Evolutionary conservation across 208 protist species (phyloP).

Genomic region (Acanthamoeba lenticulata): DNA sequence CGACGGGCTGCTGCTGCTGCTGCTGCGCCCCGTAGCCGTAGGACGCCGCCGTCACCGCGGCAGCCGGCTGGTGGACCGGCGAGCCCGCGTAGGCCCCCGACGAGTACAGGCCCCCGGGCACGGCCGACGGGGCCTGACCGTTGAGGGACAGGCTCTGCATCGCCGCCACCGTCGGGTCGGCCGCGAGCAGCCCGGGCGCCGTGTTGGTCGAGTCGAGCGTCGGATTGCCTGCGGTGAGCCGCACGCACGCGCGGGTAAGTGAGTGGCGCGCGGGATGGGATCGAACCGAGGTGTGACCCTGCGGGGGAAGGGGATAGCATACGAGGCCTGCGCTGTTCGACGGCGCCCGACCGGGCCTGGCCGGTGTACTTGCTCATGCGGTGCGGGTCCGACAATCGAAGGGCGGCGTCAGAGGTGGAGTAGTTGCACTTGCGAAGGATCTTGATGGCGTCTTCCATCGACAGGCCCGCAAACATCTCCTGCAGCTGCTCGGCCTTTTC

Average conservation of each 20-base stretch:
- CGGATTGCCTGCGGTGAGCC: background rate
- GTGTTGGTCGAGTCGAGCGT: background rate
- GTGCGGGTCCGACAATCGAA: background rate
- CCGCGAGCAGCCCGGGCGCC: background rate
- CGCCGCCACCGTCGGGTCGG: background rate
- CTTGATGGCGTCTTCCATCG: background rate
- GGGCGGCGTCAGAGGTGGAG: constrained; percentile 9
- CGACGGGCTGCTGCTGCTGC: background rate
- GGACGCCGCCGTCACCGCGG: no score
- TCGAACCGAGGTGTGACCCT: no score
- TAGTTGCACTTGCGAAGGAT: background rate
- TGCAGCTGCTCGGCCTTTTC: constrained; percentile 22
- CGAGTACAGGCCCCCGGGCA: no score
- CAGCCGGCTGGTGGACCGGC: background rate
- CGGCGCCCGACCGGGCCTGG: background rate
- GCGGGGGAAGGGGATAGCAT: background rate
- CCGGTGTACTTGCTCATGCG: constrained; percentile 17
- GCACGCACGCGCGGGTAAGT: background rate
- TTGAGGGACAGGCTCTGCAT: background rate
- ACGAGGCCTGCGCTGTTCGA: background rate
- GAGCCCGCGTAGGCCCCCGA: no score
- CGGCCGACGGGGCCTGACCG: no score
- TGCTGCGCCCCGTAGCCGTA: background rate
- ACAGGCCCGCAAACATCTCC: background rate
- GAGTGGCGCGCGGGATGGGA: no score